Evolutionary conservation across 352 stramenopile genomes (phyloP).

Genomic region (Pythium sp.): DNA sequence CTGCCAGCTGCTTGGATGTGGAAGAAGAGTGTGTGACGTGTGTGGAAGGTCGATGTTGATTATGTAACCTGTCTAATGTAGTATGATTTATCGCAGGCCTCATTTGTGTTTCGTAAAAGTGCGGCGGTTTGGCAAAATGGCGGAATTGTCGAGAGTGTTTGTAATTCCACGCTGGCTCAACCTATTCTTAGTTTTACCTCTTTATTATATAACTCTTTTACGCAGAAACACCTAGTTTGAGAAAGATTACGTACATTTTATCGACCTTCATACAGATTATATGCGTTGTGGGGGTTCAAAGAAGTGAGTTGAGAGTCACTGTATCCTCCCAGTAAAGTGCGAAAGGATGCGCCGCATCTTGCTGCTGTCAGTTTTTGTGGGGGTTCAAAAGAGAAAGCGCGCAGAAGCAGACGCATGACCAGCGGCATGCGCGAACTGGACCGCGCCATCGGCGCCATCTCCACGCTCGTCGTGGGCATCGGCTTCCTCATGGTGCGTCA

Average conservation of each 20-base stretch:
- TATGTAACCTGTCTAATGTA: conserved; percentile 2
- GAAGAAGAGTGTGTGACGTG: not conserved
- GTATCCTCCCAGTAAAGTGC: conserved; percentile 3
- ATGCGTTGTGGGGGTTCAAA: not conserved
- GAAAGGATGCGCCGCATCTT: conserved; percentile 8
- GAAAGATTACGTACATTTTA: not conserved
- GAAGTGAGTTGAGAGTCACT: not conserved
- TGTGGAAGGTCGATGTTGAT: not conserved
- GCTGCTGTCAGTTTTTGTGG: not conserved
- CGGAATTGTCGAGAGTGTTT: conserved; percentile 10
- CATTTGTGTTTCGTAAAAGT: conserved; percentile 16
- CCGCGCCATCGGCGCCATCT: conserved; percentile 70
- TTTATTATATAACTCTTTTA: not conserved
- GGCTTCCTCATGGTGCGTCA: conserved; percentile 60
- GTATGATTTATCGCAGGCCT: conserved; percentile 11
- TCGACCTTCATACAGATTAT: not conserved
- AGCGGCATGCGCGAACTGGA: conserved; percentile 76
- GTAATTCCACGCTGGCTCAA: conserved; percentile 1
- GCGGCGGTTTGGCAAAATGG: not conserved
- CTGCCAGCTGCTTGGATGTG: not conserved
- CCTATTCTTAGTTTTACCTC: not conserved
- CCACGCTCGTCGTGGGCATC: conserved; percentile 72
- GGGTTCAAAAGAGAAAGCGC: conserved; percentile 9
- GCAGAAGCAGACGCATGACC: conserved; percentile 25
- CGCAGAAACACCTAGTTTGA: not conserved